Evolutionary conservation across 2,329 filamentous ascomycete species (phyloP).

Genomic region (Blastomyces percursus): DNA sequence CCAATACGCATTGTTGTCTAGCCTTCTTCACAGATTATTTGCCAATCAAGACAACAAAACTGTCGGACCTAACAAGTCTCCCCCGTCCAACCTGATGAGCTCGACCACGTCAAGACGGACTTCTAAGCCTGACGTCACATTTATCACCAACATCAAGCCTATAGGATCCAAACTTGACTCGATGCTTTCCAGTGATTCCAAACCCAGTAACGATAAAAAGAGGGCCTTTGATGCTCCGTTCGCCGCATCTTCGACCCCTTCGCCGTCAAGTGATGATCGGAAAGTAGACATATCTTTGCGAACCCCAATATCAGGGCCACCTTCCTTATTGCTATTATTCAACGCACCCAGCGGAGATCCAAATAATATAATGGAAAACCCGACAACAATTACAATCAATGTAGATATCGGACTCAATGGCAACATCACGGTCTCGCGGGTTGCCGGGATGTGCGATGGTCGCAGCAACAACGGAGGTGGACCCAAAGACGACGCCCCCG

Average conservation of each 20-base stretch:
- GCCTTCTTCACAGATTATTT: conserved; percentile 30
- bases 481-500: conserved; percentile 9
- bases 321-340: conserved; percentile 13
- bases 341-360: conserved; percentile 3
- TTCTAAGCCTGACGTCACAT: conserved; percentile 9
- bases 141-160: conserved; percentile 33
- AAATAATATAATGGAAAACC: conserved; percentile 10
- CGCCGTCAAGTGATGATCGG: not conserved
- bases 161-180: conserved; percentile 45
- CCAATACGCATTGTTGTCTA: conserved; percentile 35
- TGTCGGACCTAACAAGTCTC: conserved; percentile 7
- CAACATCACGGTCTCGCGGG: conserved; percentile 29
- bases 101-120: conserved; percentile 1
- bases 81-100: conserved; percentile 8
- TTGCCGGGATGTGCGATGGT: conserved; percentile 25
- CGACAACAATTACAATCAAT: conserved; percentile 25
- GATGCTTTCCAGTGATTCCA: conserved; percentile 31
- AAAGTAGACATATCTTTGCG: conserved; percentile 10
- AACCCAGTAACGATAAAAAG: not conserved
- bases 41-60: conserved; percentile 15
- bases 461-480: conserved; percentile 15
- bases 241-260: not conserved
- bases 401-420: conserved; percentile 34
- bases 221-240: not conserved
- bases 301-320: conserved; percentile 9